Conservation (phyloP, 1,139 yeast genomes). For the Candida sanyaensis region DNA sequence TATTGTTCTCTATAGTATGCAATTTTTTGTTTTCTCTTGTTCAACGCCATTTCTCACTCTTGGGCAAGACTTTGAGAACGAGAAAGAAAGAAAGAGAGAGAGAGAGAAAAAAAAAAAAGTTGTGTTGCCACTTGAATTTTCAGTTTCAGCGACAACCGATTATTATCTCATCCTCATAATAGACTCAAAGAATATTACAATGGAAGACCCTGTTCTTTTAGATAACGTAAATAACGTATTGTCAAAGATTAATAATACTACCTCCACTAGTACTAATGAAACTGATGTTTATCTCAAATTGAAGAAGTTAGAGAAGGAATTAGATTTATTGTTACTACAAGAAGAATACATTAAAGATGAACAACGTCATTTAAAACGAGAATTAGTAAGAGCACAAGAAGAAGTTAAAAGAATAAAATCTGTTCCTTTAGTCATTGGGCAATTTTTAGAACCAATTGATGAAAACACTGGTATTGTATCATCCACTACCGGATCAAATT, state of each 20-base stretch:
- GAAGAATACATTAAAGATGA: slow-evolving; percentile 98
- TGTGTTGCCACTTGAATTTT: slow-evolving; percentile 10
- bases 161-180: not conserved
- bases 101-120: slow-evolving; percentile 3
- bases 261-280: slow-evolving; percentile 3
- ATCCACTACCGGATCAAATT: slow-evolving; percentile 96
- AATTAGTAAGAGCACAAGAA: slow-evolving; percentile 94
- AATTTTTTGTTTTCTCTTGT: not conserved
- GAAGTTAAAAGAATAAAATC: slow-evolving; percentile 97
- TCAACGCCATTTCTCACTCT: not conserved
- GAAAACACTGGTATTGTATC: slow-evolving; percentile 96
- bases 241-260: slow-evolving; percentile 6
- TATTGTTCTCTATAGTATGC: not conserved
- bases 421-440: slow-evolving; percentile 97
- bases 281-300: slow-evolving; percentile 76
- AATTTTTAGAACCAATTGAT: slow-evolving; percentile 96
- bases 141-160: not conserved
- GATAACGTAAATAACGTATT: slow-evolving; percentile 15
- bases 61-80: not conserved
- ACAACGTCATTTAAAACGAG: slow-evolving; percentile 93
- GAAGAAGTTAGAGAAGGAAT: slow-evolving; percentile 86
- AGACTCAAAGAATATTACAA: slow-evolving; percentile 3
- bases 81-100: no score
- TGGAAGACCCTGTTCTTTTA: slow-evolving; percentile 26
- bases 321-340: slow-evolving; percentile 79